Percentiles rank a stretch among this genome's conserved stretches.
These are phyloP conservation scores for Aspergillus nomiae DNA, from an alignment of 2,329 filamentous ascomycete species.

Conservation along the genomic window DNA sequence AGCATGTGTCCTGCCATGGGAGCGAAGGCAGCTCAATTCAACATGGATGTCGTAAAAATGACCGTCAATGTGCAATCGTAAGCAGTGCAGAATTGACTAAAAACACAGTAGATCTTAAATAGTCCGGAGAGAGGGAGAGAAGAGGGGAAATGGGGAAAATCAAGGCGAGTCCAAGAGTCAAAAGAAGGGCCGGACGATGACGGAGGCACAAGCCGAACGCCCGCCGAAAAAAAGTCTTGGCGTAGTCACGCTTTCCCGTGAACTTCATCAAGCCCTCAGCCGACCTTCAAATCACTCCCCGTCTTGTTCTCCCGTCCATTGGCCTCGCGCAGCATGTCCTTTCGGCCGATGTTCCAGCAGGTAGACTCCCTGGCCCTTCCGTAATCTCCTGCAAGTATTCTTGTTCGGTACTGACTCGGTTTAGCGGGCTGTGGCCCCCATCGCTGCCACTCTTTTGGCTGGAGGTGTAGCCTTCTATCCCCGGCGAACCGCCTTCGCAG, in stretches of 20 bases:
- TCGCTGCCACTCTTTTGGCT: conserved; percentile 44
- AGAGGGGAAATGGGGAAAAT: background rate
- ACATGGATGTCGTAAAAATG: background rate
- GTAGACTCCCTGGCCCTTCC: conserved; percentile 26
- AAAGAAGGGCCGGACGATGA: conserved; percentile 25
- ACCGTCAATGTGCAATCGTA: background rate
- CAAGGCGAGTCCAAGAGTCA: background rate
- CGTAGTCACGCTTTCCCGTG: conserved; percentile 15
- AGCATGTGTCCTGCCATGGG: conserved; percentile 30
- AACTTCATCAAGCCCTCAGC: conserved; percentile 9
- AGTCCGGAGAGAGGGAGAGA: background rate
- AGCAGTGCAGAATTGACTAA: background rate
- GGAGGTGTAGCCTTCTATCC: conserved; percentile 44
- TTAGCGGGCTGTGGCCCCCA: conserved; percentile 42
- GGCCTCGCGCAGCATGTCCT: conserved; percentile 38
- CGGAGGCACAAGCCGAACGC: conserved; percentile 30
- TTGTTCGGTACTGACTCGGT: conserved; percentile 26
- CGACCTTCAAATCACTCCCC: conserved; percentile 6
- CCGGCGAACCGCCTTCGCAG: conserved; percentile 45
- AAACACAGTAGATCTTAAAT: conserved; percentile 4
- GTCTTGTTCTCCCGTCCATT: conserved; percentile 17
- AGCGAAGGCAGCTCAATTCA: conserved; percentile 7
- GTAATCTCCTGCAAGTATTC: conserved; percentile 13
- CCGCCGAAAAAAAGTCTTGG: conserved; percentile 31
- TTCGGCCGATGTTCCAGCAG: conserved; percentile 45